These are phyloP conservation scores for Kwoniella mangroviensis DNA, from an alignment of 768 basidiomycete genomes.

Conservation along the genomic window DNA sequence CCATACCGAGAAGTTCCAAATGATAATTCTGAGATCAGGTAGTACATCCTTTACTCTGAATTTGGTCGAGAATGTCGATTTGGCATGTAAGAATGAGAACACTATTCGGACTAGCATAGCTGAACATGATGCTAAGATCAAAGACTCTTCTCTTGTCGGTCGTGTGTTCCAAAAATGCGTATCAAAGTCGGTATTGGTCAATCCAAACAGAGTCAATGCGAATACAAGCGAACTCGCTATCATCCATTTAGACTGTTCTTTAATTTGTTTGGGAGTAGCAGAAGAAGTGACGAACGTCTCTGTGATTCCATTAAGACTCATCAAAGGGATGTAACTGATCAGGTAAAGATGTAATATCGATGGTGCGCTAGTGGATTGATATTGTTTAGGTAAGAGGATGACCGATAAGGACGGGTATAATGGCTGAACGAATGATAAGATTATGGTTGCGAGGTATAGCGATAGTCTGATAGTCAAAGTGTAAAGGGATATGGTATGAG, in stretches of 20 bases:
- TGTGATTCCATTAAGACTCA: slow-evolving; percentile 86
- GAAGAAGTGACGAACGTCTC: slow-evolving; percentile 89
- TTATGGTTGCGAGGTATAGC: slow-evolving; percentile 68
- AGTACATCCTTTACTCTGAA: neutral
- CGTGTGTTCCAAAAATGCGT: too few relatives aligned
- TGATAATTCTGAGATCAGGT: neutral
- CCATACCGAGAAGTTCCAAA: slow-evolving; percentile 8
- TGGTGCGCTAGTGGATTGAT: slow-evolving; percentile 76
- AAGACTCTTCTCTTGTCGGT: slow-evolving; percentile 32
- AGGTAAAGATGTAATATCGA: slow-evolving; percentile 77
- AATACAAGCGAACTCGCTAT: slow-evolving; percentile 74
- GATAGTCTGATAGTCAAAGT: slow-evolving; percentile 68
- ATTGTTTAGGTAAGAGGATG: slow-evolving; percentile 67
- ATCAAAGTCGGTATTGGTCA: too few relatives aligned
- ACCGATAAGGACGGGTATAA: slow-evolving; percentile 73
- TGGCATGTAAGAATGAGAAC: slow-evolving; percentile 36
- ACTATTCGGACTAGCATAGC: slow-evolving; percentile 50
- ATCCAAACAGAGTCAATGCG: slow-evolving; percentile 63
- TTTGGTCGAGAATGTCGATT: neutral
- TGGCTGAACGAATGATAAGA: slow-evolving; percentile 74
- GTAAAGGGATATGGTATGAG: slow-evolving; percentile 62
- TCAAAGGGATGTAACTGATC: slow-evolving; percentile 78
- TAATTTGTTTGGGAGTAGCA: slow-evolving; percentile 70
- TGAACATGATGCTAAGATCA: slow-evolving; percentile 44
- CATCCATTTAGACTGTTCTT: slow-evolving; percentile 75